phyloP scores from a whole-genome alignment of 331 rosid species.

The Stylosanthes scabra region DNA sequence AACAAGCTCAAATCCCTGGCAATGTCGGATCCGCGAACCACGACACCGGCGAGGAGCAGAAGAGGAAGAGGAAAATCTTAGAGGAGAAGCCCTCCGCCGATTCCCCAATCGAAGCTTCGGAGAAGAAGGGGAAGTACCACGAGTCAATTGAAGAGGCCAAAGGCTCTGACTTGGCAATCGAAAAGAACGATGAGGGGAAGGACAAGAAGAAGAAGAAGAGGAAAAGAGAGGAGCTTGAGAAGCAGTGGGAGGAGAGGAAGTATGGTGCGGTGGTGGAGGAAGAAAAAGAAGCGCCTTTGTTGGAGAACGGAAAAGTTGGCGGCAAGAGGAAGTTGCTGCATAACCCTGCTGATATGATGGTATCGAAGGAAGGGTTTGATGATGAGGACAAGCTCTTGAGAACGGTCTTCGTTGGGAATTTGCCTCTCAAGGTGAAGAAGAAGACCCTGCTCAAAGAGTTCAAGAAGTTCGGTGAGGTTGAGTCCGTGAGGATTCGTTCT shows the following conservation, averaged over 20 bases:
- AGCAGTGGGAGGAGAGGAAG: constrained; percentile 78
- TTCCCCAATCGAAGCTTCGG: constrained; percentile 41
- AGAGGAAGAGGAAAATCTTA: constrained; percentile 45
- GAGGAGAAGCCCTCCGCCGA: constrained; percentile 38
- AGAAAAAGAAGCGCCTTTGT: constrained; percentile 36
- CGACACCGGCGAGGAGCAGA: constrained; percentile 39
- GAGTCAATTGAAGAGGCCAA: neutral
- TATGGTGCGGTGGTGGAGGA: constrained; percentile 53
- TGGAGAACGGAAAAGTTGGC: constrained; percentile 58
- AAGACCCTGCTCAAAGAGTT: constrained; percentile 79
- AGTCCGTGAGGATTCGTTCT: constrained; percentile 93
- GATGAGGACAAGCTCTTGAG: constrained; percentile 88
- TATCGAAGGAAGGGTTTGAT: constrained; percentile 83
- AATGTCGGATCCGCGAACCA: constrained; percentile 20
- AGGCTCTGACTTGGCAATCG: neutral
- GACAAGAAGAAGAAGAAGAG: constrained; percentile 60
- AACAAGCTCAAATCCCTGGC: constrained; percentile 9
- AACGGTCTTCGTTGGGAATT: constrained; percentile 91
- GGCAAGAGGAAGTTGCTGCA: constrained; percentile 79
- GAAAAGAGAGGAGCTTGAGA: constrained; percentile 89
- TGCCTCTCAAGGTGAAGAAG: constrained; percentile 80
- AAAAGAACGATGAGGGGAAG: constrained; percentile 13
- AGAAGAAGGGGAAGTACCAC: constrained; percentile 43
- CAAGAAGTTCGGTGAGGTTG: constrained; percentile 83
- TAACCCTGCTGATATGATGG: constrained; percentile 73